These are phyloP conservation scores for Auriscalpium microsporum DNA, from an alignment of 768 basidiomycete species.

Conservation along the genomic window DNA sequence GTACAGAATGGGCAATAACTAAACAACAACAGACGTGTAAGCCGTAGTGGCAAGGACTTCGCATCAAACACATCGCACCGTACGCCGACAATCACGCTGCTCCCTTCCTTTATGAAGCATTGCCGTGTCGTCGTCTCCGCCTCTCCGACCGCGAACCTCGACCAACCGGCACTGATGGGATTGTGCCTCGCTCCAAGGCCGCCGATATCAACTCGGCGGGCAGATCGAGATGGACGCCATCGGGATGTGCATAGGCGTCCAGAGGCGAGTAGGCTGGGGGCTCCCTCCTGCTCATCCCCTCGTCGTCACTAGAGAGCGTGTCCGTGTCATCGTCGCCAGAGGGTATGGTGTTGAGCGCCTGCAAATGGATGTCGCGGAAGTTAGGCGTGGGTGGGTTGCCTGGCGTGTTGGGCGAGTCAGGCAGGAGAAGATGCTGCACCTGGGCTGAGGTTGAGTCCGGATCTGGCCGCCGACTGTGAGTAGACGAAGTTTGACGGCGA, in stretches of 20 bases:
- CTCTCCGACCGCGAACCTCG: conserved; percentile 46
- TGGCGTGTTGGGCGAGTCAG: conserved; percentile 70
- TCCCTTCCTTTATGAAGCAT: background rate
- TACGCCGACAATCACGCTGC: background rate
- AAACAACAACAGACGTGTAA: conserved; percentile 5
- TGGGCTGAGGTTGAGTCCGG: conserved; percentile 54
- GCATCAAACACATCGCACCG: conserved; percentile 7
- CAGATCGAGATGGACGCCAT: conserved; percentile 88
- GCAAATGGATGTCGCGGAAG: conserved; percentile 72
- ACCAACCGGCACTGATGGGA: conserved; percentile 49
- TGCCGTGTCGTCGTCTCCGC: conserved; percentile 45
- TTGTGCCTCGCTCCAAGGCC: conserved; percentile 66
- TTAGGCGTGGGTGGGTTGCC: conserved; percentile 79
- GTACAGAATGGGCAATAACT: conserved; percentile 8
- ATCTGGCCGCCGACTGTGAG: conserved; percentile 57
- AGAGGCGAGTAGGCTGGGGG: conserved; percentile 88
- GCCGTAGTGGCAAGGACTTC: conserved; percentile 7
- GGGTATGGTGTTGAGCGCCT: conserved; percentile 39
- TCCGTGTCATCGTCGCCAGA: conserved; percentile 2
- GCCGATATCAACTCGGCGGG: conserved; percentile 90
- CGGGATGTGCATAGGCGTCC: conserved; percentile 74
- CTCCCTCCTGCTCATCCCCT: conserved; percentile 44
- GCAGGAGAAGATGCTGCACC: conserved; percentile 46
- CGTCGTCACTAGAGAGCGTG: conserved; percentile 21
- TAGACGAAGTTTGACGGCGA: conserved; percentile 49